A percentile compares a stretch with the other conserved stretches of the same genome.
phyloP scores from a whole-genome alignment of 805 yeast genomes.

The Kregervanrija delftensis region DNA sequence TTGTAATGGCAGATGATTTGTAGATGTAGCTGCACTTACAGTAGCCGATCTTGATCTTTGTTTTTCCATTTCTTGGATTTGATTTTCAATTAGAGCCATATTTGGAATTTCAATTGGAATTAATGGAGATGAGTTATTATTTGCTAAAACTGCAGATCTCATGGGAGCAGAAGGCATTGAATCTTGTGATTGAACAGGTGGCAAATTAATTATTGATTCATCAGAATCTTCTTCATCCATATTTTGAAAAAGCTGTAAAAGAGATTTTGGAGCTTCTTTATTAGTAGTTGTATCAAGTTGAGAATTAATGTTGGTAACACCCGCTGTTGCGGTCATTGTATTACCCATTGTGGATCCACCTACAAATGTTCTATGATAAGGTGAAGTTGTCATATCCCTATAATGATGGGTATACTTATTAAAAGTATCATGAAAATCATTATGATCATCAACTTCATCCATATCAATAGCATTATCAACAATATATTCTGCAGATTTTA shows the following conservation, averaged over 20 bases:
- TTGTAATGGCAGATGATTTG: background rate
- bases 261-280: constrained; percentile 63
- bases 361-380: constrained; percentile 11
- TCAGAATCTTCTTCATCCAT: constrained; percentile 25
- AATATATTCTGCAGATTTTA: constrained; percentile 67
- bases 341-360: constrained; percentile 15
- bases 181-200: constrained; percentile 1
- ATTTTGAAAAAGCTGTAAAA: constrained; percentile 64
- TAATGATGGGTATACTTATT: background rate
- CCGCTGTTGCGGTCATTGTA: constrained; percentile 10
- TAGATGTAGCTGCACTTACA: constrained; percentile 7
- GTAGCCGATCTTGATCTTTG: constrained; percentile 27
- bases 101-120: constrained; percentile 65
- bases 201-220: background rate
- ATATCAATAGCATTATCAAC: constrained; percentile 59
- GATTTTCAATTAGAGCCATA: constrained; percentile 33
- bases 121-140: constrained; percentile 37
- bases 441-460: constrained; percentile 8
- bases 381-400: constrained; percentile 7
- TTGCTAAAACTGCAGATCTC: constrained; percentile 12
- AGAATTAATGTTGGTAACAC: constrained; percentile 10
- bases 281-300: constrained; percentile 19
- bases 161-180: background rate
- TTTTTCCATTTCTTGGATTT: constrained; percentile 11
- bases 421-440: background rate